Evolutionary conservation across 306 rosid species (phyloP).

Genomic region (Prunus armeniaca): DNA sequence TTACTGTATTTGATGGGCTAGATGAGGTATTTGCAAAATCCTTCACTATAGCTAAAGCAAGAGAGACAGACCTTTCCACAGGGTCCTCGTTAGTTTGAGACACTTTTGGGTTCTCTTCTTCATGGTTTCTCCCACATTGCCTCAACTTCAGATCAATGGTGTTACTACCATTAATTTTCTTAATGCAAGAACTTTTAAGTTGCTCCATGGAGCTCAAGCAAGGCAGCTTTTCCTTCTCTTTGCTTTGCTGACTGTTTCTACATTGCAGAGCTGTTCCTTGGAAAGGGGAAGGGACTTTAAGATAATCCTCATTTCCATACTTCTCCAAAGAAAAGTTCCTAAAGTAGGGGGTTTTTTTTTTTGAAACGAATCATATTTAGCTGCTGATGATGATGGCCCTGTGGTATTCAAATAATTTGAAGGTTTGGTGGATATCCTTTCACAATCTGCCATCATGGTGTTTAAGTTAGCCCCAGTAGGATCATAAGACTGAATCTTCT

Average conservation of each 20-base stretch:
- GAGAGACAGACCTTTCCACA: conserved; percentile 30
- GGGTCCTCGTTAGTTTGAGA: conserved; percentile 26
- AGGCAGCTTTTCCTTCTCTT: conserved; percentile 35
- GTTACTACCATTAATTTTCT: conserved; percentile 22
- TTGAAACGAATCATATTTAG: conserved; percentile 31
- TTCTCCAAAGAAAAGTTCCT: conserved; percentile 32
- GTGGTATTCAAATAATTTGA: conserved; percentile 23
- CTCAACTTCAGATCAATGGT: conserved; percentile 31
- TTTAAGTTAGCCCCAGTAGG: conserved; percentile 33
- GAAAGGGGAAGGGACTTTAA: conserved; percentile 22
- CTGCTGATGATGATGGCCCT: conserved; percentile 25
- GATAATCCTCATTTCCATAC: conserved; percentile 34
- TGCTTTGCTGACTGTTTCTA: conserved; percentile 28
- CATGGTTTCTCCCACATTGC: conserved; percentile 25
- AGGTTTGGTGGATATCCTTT: conserved; percentile 23
- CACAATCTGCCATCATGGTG: conserved; percentile 31
- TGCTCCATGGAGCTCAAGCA: conserved; percentile 29
- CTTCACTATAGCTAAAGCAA: conserved; percentile 30
- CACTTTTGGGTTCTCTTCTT: conserved; percentile 27
- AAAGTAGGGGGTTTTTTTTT: conserved; percentile 17
- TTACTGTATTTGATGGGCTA: conserved; percentile 23
- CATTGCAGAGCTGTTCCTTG: conserved; percentile 22
- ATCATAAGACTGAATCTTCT: conserved; percentile 36
- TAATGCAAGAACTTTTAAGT: conserved; percentile 29
- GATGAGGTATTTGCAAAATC: conserved; percentile 27